Conservation (phyloP, 495 filamentous ascomycete species). For the Xylaria nigripes region DNA sequence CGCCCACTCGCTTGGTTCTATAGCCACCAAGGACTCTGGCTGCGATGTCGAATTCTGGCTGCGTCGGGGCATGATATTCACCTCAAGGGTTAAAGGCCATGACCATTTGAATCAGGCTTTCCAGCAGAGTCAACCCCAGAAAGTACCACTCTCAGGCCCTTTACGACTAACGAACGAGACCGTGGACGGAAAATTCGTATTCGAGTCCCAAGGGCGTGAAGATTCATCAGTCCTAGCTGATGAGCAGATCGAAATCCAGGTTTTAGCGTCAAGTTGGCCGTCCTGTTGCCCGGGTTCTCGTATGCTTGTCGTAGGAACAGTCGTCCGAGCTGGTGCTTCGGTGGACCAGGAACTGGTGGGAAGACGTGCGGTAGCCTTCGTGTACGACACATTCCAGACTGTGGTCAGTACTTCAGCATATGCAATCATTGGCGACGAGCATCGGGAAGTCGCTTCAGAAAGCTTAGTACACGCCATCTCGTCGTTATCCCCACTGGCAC, state of each 20-base stretch:
- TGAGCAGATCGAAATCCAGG: conserved; percentile 13
- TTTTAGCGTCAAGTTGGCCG: conserved; percentile 12
- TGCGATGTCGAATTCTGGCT: conserved; percentile 22
- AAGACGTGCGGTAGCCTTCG: conserved; percentile 7
- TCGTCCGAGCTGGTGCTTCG: conserved; percentile 5
- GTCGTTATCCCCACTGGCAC: conserved; percentile 8
- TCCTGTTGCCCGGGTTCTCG: conserved; percentile 9
- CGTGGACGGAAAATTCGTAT: conserved; percentile 11
- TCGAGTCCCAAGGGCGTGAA: conserved; percentile 2
- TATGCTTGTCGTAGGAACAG: conserved; percentile 8
- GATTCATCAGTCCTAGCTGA: background rate
- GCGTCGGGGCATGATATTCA: conserved; percentile 13
- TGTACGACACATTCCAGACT: conserved; percentile 12
- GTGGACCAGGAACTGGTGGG: background rate
- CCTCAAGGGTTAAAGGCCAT: conserved; percentile 11
- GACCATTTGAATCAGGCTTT: background rate
- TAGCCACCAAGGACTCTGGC: conserved; percentile 14
- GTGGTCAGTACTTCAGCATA: conserved; percentile 10
- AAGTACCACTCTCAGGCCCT: conserved; percentile 1
- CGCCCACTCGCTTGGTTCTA: conserved; percentile 3
- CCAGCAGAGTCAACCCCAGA: background rate
- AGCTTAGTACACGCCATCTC: conserved; percentile 3
- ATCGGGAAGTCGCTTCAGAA: background rate
- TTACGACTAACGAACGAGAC: conserved; percentile 7
- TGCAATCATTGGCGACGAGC: conserved; percentile 8